A percentile compares a stretch with the other conserved stretches of the same genome.
phyloP scores from a whole-genome alignment of 1,284 basidiomycete species.

The Pulchroboletus neoregius region DNA sequence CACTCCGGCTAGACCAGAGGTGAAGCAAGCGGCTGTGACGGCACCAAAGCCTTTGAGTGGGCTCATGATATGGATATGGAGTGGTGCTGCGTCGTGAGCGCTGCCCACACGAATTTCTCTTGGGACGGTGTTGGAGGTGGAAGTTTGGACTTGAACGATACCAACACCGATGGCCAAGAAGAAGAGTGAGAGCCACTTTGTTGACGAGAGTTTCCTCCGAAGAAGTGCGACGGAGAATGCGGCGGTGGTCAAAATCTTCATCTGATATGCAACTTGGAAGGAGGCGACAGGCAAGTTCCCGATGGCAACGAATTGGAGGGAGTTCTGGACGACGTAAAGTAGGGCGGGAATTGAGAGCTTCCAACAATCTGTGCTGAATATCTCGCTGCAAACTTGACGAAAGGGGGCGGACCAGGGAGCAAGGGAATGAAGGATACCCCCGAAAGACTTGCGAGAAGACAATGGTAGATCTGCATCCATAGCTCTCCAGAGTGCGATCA shows the following conservation, averaged over 20 bases:
- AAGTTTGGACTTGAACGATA: constrained; percentile 83
- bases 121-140: constrained; percentile 21
- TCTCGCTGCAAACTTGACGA: constrained; percentile 49
- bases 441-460: constrained; percentile 48
- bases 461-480: constrained; percentile 38
- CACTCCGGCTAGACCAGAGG: constrained; percentile 77
- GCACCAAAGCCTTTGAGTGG: constrained; percentile 64
- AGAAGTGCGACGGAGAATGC: constrained; percentile 86
- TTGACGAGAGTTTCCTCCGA: constrained; percentile 63
- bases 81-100: constrained; percentile 48
- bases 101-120: constrained; percentile 44
- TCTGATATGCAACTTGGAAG: constrained; percentile 90
- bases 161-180: constrained; percentile 87
- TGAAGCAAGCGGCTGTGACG: constrained; percentile 72
- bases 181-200: constrained; percentile 83
- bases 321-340: constrained; percentile 94
- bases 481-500: constrained; percentile 57
- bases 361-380: constrained; percentile 87
- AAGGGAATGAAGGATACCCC: constrained; percentile 32
- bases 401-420: constrained; percentile 47
- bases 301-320: constrained; percentile 91
- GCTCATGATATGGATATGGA: constrained; percentile 51
- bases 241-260: constrained; percentile 96
- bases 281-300: constrained; percentile 89
- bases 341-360: constrained; percentile 95